Conservation (phyloP, 306 rosid genomes). For the Quercus cerris region DNA sequence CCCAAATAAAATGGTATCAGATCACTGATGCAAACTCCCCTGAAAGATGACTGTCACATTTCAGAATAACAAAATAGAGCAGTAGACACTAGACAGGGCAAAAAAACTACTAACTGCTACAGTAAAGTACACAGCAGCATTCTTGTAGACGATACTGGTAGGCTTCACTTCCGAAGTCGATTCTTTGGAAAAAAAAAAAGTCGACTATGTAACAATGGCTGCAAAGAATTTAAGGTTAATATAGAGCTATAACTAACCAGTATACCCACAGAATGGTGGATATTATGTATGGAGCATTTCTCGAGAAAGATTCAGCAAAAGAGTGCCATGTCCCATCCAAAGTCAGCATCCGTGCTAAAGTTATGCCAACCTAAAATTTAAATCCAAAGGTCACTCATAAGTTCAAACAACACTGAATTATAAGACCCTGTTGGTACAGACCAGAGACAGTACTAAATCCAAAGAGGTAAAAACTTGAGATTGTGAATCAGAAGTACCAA, state of each 20-base stretch:
- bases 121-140: background rate
- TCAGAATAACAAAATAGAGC: slow-evolving; percentile 3
- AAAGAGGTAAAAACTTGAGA: slow-evolving; percentile 20
- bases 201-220: slow-evolving; percentile 1
- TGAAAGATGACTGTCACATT: slow-evolving; percentile 13
- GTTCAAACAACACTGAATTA: slow-evolving; percentile 12
- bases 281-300: slow-evolving; percentile 47
- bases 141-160: background rate
- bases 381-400: slow-evolving; percentile 13
- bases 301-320: slow-evolving; percentile 54
- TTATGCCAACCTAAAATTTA: slow-evolving; percentile 53
- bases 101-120: background rate
- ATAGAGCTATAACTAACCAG: slow-evolving; percentile 40
- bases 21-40: slow-evolving; percentile 78
- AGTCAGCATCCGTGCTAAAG: slow-evolving; percentile 49
- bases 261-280: slow-evolving; percentile 64
- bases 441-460: slow-evolving; percentile 1
- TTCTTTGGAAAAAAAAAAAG: background rate
- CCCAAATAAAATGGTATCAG: slow-evolving; percentile 64
- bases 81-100: background rate
- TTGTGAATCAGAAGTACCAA: slow-evolving; percentile 49
- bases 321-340: slow-evolving; percentile 67
- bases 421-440: background rate
- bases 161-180: background rate
- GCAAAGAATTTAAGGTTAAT: background rate